phyloP scores from a whole-genome alignment of 768 basidiomycete species.

The Mycena rosella region DNA sequence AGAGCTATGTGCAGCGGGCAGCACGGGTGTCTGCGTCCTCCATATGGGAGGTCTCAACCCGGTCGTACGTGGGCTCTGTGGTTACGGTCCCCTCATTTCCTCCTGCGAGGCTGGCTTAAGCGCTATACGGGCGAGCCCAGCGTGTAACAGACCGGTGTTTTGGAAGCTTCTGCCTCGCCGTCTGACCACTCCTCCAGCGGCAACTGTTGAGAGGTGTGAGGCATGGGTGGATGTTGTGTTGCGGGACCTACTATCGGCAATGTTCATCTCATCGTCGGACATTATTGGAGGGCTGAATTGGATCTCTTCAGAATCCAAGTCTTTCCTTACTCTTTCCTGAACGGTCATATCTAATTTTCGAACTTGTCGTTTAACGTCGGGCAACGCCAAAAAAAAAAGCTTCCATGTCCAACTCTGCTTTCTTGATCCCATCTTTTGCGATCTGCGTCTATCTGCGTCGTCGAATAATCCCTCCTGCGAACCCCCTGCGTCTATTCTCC shows the following conservation, averaged over 20 bases:
- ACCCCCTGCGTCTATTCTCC: no score
- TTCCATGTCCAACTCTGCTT: no score
- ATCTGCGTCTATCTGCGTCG: no score
- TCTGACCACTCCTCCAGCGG: slow-evolving; percentile 76
- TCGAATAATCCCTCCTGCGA: no score
- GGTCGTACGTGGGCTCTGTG: slow-evolving; percentile 82
- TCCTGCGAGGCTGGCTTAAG: slow-evolving; percentile 52
- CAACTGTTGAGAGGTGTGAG: slow-evolving; percentile 55
- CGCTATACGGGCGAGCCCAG: slow-evolving; percentile 9
- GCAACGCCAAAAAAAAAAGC: no score
- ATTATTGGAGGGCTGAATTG: no score
- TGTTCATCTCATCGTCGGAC: slow-evolving; percentile 96
- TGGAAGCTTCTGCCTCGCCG: slow-evolving; percentile 90
- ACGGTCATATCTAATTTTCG: no score
- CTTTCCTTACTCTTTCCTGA: no score
- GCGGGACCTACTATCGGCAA: slow-evolving; percentile 77
- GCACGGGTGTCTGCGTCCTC: slow-evolving; percentile 83
- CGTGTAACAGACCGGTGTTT: slow-evolving; percentile 65
- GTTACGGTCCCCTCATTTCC: slow-evolving; percentile 71
- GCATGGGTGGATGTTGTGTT: not conserved
- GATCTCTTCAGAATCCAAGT: no score
- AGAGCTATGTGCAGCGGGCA: slow-evolving; percentile 78
- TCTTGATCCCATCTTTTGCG: no score
- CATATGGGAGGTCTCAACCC: slow-evolving; percentile 76
- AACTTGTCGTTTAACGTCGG: no score